phyloP scores from a whole-genome alignment of 352 stramenopile species.

The Globisporangium perplexum region DNA sequence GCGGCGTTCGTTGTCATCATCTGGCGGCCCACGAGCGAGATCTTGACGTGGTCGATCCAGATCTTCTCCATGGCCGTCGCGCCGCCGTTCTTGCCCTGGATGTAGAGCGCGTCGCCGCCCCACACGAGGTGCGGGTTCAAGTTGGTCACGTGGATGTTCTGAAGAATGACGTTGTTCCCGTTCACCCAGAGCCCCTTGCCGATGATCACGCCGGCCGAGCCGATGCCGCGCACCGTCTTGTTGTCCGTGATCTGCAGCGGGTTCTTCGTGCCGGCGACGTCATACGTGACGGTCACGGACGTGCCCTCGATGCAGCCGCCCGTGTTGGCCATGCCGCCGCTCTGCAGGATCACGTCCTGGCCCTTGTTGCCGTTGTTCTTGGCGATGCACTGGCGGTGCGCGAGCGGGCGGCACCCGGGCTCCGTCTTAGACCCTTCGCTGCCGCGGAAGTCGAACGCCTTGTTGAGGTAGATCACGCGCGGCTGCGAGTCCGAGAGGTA shows the following conservation, averaged over 20 bases:
- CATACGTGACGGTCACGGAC: slow-evolving; percentile 32
- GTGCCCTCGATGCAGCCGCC: slow-evolving; percentile 35
- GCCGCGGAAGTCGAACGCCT: slow-evolving; percentile 43
- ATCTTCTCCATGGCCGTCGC: slow-evolving; percentile 17
- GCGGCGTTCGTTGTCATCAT: slow-evolving; percentile 27
- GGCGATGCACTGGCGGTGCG: slow-evolving; percentile 30
- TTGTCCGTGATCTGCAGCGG: slow-evolving; percentile 18
- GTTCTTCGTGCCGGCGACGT: slow-evolving; percentile 27
- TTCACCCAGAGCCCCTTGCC: slow-evolving; percentile 25
- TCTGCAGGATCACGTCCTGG: slow-evolving; percentile 54
- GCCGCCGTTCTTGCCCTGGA: slow-evolving; percentile 10
- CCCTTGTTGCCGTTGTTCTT: slow-evolving; percentile 50
- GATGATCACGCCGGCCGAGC: slow-evolving; percentile 24
- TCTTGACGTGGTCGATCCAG: slow-evolving; percentile 35
- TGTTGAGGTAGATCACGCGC: slow-evolving; percentile 48
- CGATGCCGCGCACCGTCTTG: slow-evolving; percentile 32
- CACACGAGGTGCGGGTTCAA: slow-evolving; percentile 29
- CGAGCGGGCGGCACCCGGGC: slow-evolving; percentile 33
- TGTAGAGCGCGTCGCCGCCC: slow-evolving; percentile 1
- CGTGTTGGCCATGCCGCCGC: slow-evolving; percentile 40
- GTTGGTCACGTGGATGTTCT: slow-evolving; percentile 37
- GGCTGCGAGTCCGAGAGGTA: slow-evolving; percentile 31
- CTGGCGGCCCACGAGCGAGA: slow-evolving; percentile 20
- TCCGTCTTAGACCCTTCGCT: slow-evolving; percentile 46
- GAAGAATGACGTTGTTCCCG: slow-evolving; percentile 31